phyloP scores from a whole-genome alignment of 2,329 filamentous ascomycete species.

The Aspergillus sp. region DNA sequence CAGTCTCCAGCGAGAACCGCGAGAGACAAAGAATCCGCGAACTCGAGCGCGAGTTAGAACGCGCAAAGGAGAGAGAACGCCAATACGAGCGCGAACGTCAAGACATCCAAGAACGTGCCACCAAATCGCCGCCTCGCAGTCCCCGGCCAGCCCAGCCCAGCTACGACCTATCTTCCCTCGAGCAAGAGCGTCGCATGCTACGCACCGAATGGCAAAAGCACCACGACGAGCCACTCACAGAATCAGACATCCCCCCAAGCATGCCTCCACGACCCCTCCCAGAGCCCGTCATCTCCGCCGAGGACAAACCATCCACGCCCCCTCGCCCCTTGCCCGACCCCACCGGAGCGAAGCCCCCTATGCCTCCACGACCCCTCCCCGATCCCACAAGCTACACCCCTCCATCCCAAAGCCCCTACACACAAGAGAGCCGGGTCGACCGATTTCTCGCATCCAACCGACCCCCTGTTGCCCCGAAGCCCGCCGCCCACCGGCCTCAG shows the following conservation, averaged over 20 bases:
- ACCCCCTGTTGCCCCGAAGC: constrained; percentile 46
- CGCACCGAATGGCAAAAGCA: constrained; percentile 57
- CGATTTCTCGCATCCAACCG: constrained; percentile 58
- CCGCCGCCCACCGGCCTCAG: constrained; percentile 42
- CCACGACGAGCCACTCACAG: constrained; percentile 30
- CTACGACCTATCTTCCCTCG: constrained; percentile 59
- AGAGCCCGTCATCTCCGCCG: constrained; percentile 3
- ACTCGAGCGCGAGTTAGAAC: constrained; percentile 71
- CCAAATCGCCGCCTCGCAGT: constrained; percentile 28
- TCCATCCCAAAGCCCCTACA: constrained; percentile 15
- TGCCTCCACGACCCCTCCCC: constrained; percentile 48
- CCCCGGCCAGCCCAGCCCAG: constrained; percentile 45
- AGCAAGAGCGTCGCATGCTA: constrained; percentile 62
- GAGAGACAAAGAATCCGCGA: constrained; percentile 74
- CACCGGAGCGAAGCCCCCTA: constrained; percentile 19
- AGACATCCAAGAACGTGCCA: constrained; percentile 41
- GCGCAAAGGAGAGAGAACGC: constrained; percentile 66
- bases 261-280: constrained; percentile 13
- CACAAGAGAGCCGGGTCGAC: constrained; percentile 52
- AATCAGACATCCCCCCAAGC: constrained; percentile 6
- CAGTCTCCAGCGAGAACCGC: constrained; percentile 48
- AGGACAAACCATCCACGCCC: constrained; percentile 18
- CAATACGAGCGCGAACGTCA: constrained; percentile 64
- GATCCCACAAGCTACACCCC: constrained; percentile 45
- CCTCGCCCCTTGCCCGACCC: constrained; percentile 35